Evolutionary conservation across 2,329 filamentous ascomycete species (phyloP), one percentile per base, ranked within the genome.

Genomic region (Colletotrichum godetiae): DNA sequence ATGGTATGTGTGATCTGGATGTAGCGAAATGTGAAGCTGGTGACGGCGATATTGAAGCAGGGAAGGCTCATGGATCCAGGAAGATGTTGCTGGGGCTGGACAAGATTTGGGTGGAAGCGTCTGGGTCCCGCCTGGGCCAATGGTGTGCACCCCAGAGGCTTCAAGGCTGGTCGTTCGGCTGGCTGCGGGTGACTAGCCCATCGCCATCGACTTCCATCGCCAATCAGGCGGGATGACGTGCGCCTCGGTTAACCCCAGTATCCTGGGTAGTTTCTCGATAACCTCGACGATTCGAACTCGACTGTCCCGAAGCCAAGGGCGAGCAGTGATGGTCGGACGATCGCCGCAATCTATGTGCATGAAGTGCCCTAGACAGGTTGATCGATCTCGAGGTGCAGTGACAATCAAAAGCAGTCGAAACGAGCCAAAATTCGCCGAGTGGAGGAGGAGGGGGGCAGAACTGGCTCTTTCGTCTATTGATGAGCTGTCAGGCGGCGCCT

Each of bases 181-280:
- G 68, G 72, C 62, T 72, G 67, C 56, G 67, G 62, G 70, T 70
- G 67, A 70, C 67, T 70, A 68, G 72, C 67, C 56, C 62, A 46
- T 72, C 68, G 56, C 66, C 57, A 56, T 69, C 66, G 62, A 72
- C 72, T 22, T 46, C 52, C 63, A 63, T 69, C 61, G 72, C 68
- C 35, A 72, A 72, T 46, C 70, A 49, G 55, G 68, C 68, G 68
- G 68, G 62, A 74, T 74, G 72, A 74, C 72, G 72, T 74, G 72
- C 72, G 33, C 68, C 49, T 72, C 58, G 72, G 63, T 49, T 72
- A 72, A 74, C 72, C 72, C 72, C 59, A 59, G 72, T 37, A 74
- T 73, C 72, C 72, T 68, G 33, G 72, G 62, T 67, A 72, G 55
- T 61, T 57, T 71, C 29, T 73, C 56, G 60, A 71, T 70, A 73